Base-by-base conservation (phyloP, 2,329 filamentous ascomycete species). In the Microsporum ferrugineum region DNA sequence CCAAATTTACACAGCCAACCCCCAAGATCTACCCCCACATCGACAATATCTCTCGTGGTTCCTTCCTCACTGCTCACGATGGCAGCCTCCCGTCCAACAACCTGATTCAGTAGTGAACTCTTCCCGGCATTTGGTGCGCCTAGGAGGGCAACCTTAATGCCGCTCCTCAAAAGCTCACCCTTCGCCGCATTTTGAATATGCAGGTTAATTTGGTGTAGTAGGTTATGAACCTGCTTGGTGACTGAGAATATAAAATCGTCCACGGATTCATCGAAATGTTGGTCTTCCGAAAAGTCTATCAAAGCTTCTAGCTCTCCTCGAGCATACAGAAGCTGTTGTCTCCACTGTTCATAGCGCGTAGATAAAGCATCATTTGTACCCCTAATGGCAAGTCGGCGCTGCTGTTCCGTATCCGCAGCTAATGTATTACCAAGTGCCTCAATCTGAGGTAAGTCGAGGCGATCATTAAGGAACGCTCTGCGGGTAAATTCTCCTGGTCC, bases 241-340 rank as follows among this genome's bases (percentile, higher is more conserved):
- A 96, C 88, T 57, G 85, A 89, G 0, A 70, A 72, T 51, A 95
- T 80, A 27, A 97, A 79, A 60, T 88, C 82, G 0, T 80, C 76
- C 0, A 90, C 88, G 2, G 89, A 87, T 73, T 96, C 91, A 67
- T 97, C 91, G 69, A 99, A 95, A 76, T 97, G 89, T 74, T 99
- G 92, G 69, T 97, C 94, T 72, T 99, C 94, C 0, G 89, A 88
- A 71, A 99, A 99, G 74, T 99, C 94, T 64, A 99, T 97, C 66
- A 99, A 76, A 0, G 94, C 94, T 74, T 99, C 94, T 43, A 99
- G 80, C 75, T 97, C 91, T 7, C 90, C 94, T 1, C 94, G 84
- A 7, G 91, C 91, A 64, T 87, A 81, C 5, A 97, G 78, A 17
- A 99, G 76, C 65, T 85, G 80, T 65, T 83, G 78, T 31, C 92